Base-by-base conservation (phyloP, 73 alveolate species). In the Durusdinium trenchii region DNA sequence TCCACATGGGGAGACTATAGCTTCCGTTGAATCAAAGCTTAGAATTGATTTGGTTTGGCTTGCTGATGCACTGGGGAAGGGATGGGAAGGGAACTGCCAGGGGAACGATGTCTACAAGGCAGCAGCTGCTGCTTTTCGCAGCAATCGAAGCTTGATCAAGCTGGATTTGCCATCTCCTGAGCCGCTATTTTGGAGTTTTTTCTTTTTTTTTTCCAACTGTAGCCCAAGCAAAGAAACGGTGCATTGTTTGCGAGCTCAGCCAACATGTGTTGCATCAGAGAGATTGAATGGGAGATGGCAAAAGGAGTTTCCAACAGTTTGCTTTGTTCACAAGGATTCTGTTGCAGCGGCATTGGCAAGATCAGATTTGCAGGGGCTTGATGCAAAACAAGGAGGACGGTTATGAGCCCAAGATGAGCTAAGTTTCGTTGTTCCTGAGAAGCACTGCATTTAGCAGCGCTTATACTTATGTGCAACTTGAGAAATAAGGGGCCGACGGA, bases 291-390 rank as follows among this genome's bases (percentile, higher is more conserved):
- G 42, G 42, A 6, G 46, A 67, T 16, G 18, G 46, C 2, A 40
- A 32, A 54, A 35, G 20, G 52, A 35, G 52, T 54, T 32, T n/a
- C 32, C 40, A 0, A 81, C 40, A 20, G 43, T 38, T 46, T 3
- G 32, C 46, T 14, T 75, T 1, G 32, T 38, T 20, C 42, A 16
- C 4, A 40, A 90, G 97, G 97, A 90, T 90, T 54, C 54, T 90
- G 97, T 42, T 90, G 75, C 97, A 90, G 86, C 83, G 97, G 28
- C 97, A 90, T 52, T 90, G 97, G 97, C 97, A 69, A 90, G 97
- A 90, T 47, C 97, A 90, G 79, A 90, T 90, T 47, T 90, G 97
- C 81, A 50, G 97, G 43, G 86, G 86, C 43, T 57, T 90, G 57
- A 90, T 90, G 97, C 86, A 90, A 45, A 90, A 90, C 97, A 50